Percentiles rank a stretch among this genome's conserved stretches.
These are phyloP conservation scores for Anaeromyces robustus DNA, from an alignment of 192 early-diverging fungal genomes.

Conservation along the genomic window DNA sequence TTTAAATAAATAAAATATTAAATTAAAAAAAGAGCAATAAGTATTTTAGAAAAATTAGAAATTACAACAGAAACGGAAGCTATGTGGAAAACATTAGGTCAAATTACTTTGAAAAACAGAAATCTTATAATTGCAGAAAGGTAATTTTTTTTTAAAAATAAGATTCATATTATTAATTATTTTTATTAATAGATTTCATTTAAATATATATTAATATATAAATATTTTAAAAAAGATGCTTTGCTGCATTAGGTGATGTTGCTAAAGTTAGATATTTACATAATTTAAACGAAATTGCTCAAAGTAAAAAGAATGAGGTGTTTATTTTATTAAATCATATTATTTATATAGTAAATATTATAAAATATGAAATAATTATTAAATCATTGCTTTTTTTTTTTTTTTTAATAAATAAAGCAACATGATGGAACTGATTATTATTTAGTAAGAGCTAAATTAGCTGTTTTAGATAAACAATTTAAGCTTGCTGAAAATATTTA, in stretches of 20 bases:
- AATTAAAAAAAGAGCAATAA: conserved; percentile 21
- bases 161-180: too few relatives aligned
- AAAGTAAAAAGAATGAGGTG: conserved; percentile 9
- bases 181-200: too few relatives aligned
- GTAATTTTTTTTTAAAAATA: conserved; percentile 1
- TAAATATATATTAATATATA: too few relatives aligned
- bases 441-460: conserved; percentile 26
- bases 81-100: conserved; percentile 44
- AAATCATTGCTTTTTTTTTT: too few relatives aligned
- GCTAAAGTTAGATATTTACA: conserved; percentile 27
- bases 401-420: too few relatives aligned
- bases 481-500: conserved; percentile 41
- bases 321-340: neutral
- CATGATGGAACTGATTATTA: conserved; percentile 18
- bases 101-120: conserved; percentile 31
- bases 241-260: conserved; percentile 40
- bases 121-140: conserved; percentile 37
- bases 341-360: too few relatives aligned
- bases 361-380: too few relatives aligned
- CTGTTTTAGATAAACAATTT: conserved; percentile 43
- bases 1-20: neutral
- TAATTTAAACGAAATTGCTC: conserved; percentile 17
- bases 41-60: conserved; percentile 41
- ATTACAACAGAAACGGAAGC: conserved; percentile 44
- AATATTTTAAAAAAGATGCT: conserved; percentile 19